Evolutionary conservation across 371 early-diverging fungal species (phyloP), one percentile per base, ranked within the genome.

Genomic region (Syncephalastrum monosporum): DNA sequence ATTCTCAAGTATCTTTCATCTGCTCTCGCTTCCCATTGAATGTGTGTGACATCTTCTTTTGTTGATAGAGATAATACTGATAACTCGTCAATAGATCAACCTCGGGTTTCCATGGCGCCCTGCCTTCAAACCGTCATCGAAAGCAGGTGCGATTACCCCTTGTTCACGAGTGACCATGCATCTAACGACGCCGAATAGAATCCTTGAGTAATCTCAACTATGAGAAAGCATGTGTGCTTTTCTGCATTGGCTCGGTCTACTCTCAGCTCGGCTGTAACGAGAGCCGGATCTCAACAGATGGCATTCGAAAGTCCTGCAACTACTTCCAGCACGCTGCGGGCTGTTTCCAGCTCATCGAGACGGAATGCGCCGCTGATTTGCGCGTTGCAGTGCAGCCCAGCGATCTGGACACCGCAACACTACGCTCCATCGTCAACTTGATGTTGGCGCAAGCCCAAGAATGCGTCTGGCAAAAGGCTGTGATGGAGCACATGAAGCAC

Each of bases 361-460:
- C 79, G 15, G 68, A 74, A 1, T 64, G 88, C 15, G 62, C 88
- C 10, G 78, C 81, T 16, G 81, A 85, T 29, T 68, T 86, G 59
- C 70, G 83, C 55, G 38, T 33, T 33, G 78, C 75, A 43, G 70
- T 68, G 23, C 82, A 89, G 41, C 63, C 79, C 38, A 19, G 67
- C 7, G 91, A 91, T 61, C 64, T 91, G 63, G 76, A 79, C 1
- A 55, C 81, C 1, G 62, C 75, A 4, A 79, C 85, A 12, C 76
- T 94, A 23, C 74, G 77, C 24, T 80, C 87, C 1, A 71, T 89
- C n/a, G 75, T 82, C 8, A 77, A 82, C 42, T 68, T 91, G 42
- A 93, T 91, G 92, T 76, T 94, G 1, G 92, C 92, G 2, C 94
- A 94, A 69, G 95, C 94, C 21, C 94, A 95, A 65, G 94, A 95